These are phyloP conservation scores for Penicillium canariense DNA, from an alignment of 495 filamentous ascomycete species.

Conservation along the genomic window DNA sequence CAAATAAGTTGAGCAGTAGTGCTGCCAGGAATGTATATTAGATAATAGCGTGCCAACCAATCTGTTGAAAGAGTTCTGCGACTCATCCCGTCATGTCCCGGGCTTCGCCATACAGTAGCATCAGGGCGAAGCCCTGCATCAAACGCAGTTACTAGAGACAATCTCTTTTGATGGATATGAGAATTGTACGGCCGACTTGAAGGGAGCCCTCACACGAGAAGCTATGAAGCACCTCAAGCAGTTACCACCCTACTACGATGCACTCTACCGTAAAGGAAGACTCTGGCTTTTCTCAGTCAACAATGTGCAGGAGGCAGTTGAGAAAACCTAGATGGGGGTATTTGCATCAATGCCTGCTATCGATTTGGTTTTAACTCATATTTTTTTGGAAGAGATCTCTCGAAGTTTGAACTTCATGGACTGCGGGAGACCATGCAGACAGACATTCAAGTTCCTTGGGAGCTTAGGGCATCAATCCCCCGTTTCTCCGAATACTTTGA, in stretches of 20 bases:
- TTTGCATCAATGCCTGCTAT: conserved; percentile 22
- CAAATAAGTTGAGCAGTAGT: conserved; percentile 15
- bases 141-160: conserved; percentile 5
- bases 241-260: conserved; percentile 6
- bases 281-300: conserved; percentile 10
- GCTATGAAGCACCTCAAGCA: neutral
- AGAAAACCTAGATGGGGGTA: conserved; percentile 10
- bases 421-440: conserved; percentile 13
- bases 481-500: conserved; percentile 1
- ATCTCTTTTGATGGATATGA: neutral
- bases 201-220: neutral
- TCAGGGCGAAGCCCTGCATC: conserved; percentile 21
- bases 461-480: neutral
- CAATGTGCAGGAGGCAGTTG: neutral
- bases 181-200: neutral
- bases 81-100: conserved; percentile 18
- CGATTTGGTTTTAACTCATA: conserved; percentile 19
- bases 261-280: conserved; percentile 15
- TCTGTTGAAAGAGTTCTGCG: conserved; percentile 22
- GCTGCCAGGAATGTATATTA: conserved; percentile 15
- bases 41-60: conserved; percentile 11
- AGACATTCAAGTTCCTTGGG: neutral
- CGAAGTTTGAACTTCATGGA: conserved; percentile 18
- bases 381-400: conserved; percentile 18
- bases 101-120: conserved; percentile 14